Evolutionary conservation across 257 asterid species (phyloP).

Genomic region (Parsonsia alboflavescens): DNA sequence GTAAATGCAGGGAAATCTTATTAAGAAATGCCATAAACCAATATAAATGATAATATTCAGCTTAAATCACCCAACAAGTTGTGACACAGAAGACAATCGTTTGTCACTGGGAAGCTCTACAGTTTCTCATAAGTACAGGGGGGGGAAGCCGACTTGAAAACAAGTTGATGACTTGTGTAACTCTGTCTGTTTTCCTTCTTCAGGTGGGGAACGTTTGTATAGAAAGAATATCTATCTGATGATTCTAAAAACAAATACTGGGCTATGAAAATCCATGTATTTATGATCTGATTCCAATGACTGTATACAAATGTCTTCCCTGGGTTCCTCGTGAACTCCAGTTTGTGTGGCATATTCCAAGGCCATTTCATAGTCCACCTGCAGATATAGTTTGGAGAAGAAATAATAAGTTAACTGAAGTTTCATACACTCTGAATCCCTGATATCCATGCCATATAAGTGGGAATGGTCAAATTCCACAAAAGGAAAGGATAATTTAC

Average conservation of each 20-base stretch:
- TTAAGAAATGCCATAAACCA: too few relatives aligned
- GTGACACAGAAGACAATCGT: not conserved
- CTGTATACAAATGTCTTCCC: constrained; percentile 55
- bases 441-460: not conserved
- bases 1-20: too few relatives aligned
- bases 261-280: constrained; percentile 46
- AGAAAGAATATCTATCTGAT: constrained; percentile 31
- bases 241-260: constrained; percentile 66
- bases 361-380: constrained; percentile 96
- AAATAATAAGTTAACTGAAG: not conserved
- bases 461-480: not conserved
- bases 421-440: not conserved
- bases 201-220: not conserved
- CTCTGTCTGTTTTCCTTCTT: not conserved
- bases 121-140: not conserved
- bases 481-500: not conserved
- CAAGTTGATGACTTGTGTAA: not conserved
- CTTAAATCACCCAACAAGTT: not conserved
- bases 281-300: constrained; percentile 44
- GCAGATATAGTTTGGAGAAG: constrained; percentile 14
- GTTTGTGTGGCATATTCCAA: constrained; percentile 89
- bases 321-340: constrained; percentile 80
- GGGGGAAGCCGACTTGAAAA: not conserved
- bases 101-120: not conserved
- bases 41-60: not conserved